Base-by-base conservation (phyloP, 805 yeast species). In the Danielia oregonensis region DNA sequence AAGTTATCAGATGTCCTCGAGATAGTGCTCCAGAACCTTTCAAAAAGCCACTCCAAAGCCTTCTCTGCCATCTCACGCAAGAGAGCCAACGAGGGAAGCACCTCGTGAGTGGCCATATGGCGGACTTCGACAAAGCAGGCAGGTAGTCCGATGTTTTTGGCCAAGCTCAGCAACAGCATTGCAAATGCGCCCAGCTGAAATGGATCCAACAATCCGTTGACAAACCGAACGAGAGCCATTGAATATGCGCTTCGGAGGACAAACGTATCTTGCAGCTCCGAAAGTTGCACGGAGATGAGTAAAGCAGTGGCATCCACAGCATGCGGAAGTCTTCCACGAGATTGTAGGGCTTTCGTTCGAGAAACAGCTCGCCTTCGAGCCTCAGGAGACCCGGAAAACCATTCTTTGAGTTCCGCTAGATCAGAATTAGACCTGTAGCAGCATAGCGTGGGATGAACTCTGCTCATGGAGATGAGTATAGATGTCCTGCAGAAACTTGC, bases 31-130 rank as follows among this genome's bases (percentile, higher is more conserved):
- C 98, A 91, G 59, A 80, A 91, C 48, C 82, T 68, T 3, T 64
- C 70, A 55, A 70, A 71, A 2, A 91, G 61, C 97, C 97, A 93
- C 5, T 59, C 63, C 30, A 91, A 55, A 0, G 95, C 95, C 31
- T 73, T 63, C 4, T 58, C 51, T 2, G 78, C 60, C 10, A 80
- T 74, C n/a, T 65, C 52, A 24, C 94, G 65, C n/a, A 89, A 64
- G 59, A 84, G 68, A 26, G 73, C 78, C 26, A 86, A 48, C 21
- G 82, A 69, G 1, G 97, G 96, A 17, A 93, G 58, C 12, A 68
- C 64, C 49, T 91, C 97, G 57, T 93, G 98, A 0, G 98, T 91
- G 4, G 94, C 89, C 49, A 77, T 74, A 57, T 93, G 97, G 36
- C 98, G 70, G 19, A 87, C 54, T 51, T 93, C 98, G 1, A 93